A percentile compares a stretch with the other conserved stretches of the same genome.
phyloP scores from a whole-genome alignment of 257 asterid species.

The Mitragyna speciosa region DNA sequence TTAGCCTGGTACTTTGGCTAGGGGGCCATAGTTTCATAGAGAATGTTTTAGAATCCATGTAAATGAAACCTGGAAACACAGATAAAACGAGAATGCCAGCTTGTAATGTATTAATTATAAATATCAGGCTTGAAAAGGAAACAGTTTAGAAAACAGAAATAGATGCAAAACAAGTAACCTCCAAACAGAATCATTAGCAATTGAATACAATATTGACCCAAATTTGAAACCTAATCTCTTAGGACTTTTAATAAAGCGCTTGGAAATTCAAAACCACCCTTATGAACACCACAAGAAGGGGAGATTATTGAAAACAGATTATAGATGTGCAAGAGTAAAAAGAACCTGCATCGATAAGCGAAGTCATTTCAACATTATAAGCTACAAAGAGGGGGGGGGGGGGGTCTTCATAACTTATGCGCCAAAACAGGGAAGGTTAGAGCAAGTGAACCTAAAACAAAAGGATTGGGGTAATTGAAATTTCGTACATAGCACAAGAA shows the following conservation, averaged over 20 bases:
- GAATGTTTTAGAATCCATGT: conserved; percentile 54
- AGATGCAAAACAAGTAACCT: background rate
- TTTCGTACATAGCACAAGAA: background rate
- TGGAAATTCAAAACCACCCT: background rate
- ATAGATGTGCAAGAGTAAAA: too few species aligned
- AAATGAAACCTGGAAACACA: conserved; percentile 32
- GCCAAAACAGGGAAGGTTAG: background rate
- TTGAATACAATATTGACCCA: background rate
- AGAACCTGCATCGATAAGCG: too few species aligned
- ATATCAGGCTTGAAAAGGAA: background rate
- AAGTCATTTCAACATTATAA: background rate
- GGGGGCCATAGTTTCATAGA: conserved; percentile 90
- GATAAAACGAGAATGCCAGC: background rate
- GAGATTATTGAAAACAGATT: too few species aligned
- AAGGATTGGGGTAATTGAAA: background rate
- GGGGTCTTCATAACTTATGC: background rate
- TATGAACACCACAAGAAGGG: background rate
- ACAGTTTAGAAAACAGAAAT: background rate
- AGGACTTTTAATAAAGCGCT: background rate
- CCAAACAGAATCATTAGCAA: background rate
- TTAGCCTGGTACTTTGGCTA: conserved; percentile 54
- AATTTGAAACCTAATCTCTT: background rate
- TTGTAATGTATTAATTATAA: background rate
- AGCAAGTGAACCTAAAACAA: too few species aligned
- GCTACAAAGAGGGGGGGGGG: too few species aligned